A percentile compares a stretch with the other conserved stretches of the same genome.
Evolutionary conservation across 306 rosid species (phyloP).

Genomic region (Medicago lupulina): DNA sequence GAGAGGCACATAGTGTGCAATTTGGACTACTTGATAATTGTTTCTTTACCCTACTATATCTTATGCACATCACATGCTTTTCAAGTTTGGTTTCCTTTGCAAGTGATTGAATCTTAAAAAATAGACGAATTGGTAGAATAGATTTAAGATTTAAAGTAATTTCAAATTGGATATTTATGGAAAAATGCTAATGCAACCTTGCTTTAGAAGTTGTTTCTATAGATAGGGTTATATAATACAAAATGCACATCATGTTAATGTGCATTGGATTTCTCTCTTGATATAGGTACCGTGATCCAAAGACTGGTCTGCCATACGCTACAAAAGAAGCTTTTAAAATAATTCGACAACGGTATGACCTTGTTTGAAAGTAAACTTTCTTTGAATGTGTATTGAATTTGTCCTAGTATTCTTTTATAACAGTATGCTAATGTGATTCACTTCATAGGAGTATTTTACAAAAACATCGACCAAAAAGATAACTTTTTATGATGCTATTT

Average conservation of each 20-base stretch:
- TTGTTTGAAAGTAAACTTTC: constrained; percentile 35
- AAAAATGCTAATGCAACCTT: constrained; percentile 24
- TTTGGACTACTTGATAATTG: constrained; percentile 30
- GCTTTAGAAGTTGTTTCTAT: constrained; percentile 3
- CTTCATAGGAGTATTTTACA: constrained; percentile 6
- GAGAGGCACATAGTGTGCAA: constrained; percentile 22
- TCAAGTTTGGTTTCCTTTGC: background rate
- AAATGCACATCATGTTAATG: background rate
- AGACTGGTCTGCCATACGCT: constrained; percentile 88
- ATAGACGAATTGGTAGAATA: constrained; percentile 9
- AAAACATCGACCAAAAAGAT: background rate
- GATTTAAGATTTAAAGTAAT: constrained; percentile 33
- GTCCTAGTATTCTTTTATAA: background rate
- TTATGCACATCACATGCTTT: constrained; percentile 16
- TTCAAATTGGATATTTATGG: constrained; percentile 30
- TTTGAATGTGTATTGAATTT: background rate
- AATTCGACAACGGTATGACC: constrained; percentile 73
- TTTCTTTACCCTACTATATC: constrained; percentile 6
- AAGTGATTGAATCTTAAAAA: constrained; percentile 11
- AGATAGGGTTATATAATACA: constrained; percentile 5
- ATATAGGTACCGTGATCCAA: constrained; percentile 90
- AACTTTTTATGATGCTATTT: background rate
- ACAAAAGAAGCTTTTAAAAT: constrained; percentile 87
- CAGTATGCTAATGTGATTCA: constrained; percentile 13
- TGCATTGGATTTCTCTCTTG: constrained; percentile 8